Base-by-base conservation (phyloP, 2,329 filamentous ascomycete genomes). In the Dendrostoma leiphaemia region DNA sequence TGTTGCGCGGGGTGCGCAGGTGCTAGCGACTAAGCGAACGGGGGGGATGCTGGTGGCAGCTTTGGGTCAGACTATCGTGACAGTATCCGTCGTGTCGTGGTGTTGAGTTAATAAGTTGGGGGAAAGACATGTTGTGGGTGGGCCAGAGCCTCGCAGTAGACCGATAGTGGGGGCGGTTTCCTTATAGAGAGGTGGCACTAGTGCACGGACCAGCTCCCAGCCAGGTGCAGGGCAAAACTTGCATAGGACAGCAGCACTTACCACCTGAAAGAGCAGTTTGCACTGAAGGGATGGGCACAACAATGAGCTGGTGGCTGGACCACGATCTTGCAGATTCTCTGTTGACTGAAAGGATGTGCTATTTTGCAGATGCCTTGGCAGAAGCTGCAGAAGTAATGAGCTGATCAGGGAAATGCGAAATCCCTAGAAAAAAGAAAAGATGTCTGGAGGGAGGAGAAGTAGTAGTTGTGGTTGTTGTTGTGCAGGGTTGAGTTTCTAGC, bases 131-230 rank as follows among this genome's bases (percentile, higher is more conserved):
- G 46, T 40, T 48, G 56, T 48, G 15, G 35, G 35, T 49, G 31
- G 29, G 37, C 29, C 45, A 34, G 29, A 46, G 55, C 54, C 45
- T 37, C 43, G 34, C 29, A 8, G 28, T 17, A 34, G 29, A 2
- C 15, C 54, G 29, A 35, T 48, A 43, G 46, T 58, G 60, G 59
- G 59, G 53, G 28, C 49, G 49, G 28, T 52, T 43, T 29, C 32
- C 53, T 53, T 53, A 40, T 49, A 40, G 37, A 48, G 41, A 52
- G 54, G 49, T 38, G 15, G 28, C 40, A 24, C 4, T 7, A 47
- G 51, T 41, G 51, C 54, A 53, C 46, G 49, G 45, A 31, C 35
- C 47, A 53, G 15, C 23, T 9, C 3, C 17, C 23, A 28, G 23
- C 43, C 26, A 32, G 19, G 3, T 7, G n/a, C 17, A 17, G n/a